Evolutionary conservation across 2,329 filamentous ascomycete species (phyloP), one percentile per base, ranked within the genome.

Genomic region (Fusarium penzigii): DNA sequence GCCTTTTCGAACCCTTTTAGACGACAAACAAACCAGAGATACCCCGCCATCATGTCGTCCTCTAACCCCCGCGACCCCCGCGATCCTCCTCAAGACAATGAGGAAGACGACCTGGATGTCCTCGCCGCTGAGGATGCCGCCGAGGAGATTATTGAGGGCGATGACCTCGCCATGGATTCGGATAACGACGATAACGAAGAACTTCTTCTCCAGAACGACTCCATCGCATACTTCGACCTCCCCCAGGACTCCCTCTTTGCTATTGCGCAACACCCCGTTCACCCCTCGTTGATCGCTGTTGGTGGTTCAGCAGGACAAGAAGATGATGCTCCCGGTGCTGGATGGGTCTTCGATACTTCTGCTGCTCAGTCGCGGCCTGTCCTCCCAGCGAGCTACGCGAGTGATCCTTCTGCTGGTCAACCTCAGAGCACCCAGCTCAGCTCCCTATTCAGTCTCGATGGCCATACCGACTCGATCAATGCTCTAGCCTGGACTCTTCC

Each of bases 171-270:
- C 41, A 96, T 96, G 90, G 90, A 93, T 66, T 89, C 85, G 5
- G 83, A 83, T 53, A 84, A 86, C 48, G 32, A 36, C 10, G 87
- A 89, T 48, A 14, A 36, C 10, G 87, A 89, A 62, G 90, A 94
- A 70, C 85, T 97, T 40, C 75, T 84, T 40, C 80, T 97, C 7
- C 85, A 94, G 57, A 99, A 97, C 78, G 93, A 99, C 79, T 95
- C 91, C 60, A 80, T 87, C 61, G 93, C 91, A 54, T 93, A 96
- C 78, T 97, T 97, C 68, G 94, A 97, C 77, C 73, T 76, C 36
- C 91, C 97, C 77, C 88, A 86, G 63, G 92, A 97, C 80, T 92
- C 88, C 55, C 89, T 99, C 67, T 99, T 97, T 78, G 86, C 90
- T 73, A 94, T 99, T 70, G 91, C 93, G 16, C 91, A 96, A 70